A percentile compares a stretch with the other conserved stretches of the same genome.
Evolutionary conservation across 129 eudicot genomes (phyloP).

Genomic region (Centaurea solstitialis): DNA sequence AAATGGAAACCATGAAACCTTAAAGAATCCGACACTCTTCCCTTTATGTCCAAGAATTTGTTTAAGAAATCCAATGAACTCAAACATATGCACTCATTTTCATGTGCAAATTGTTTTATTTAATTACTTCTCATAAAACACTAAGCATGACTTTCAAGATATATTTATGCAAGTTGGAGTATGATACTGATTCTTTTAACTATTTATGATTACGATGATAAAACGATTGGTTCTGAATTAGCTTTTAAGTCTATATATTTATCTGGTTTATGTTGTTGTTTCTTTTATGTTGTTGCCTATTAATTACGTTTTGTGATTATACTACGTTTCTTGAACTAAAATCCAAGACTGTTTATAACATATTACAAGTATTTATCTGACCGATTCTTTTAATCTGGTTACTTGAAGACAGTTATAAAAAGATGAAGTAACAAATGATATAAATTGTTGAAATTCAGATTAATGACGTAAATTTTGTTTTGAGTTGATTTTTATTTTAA

Average conservation of each 20-base stretch:
- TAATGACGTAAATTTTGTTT: background rate
- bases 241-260: background rate
- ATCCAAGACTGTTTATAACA: background rate
- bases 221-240: background rate
- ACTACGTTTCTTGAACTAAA: background rate
- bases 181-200: background rate
- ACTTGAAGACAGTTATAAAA: background rate
- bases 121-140: background rate
- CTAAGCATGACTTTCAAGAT: background rate
- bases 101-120: conserved; percentile 18
- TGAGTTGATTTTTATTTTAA: background rate
- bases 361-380: background rate
- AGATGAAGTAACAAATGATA: background rate
- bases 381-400: background rate
- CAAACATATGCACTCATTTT: conserved; percentile 10
- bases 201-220: background rate
- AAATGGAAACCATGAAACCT: background rate
- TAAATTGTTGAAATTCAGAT: background rate
- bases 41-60: conserved; percentile 28
- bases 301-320: background rate
- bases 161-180: background rate
- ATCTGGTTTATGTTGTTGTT: background rate
- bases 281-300: background rate
- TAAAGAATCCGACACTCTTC: conserved; percentile 31
- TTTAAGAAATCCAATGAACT: conserved; percentile 6